Base-by-base conservation (phyloP, 1,139 yeast genomes). In the Arxiozyma slooffiae region DNA sequence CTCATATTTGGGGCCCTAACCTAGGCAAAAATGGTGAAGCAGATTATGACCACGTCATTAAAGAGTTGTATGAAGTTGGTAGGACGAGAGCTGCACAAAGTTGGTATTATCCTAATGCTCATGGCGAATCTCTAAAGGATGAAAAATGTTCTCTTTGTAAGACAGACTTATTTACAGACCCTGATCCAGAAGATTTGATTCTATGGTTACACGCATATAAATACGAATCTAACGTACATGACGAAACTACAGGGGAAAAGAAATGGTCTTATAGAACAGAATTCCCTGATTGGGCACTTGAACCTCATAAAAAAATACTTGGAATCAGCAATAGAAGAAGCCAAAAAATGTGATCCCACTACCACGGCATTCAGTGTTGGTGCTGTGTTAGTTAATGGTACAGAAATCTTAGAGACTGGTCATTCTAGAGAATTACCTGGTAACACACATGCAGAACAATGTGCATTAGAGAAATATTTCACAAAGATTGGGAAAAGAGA, bases 371-470 rank as follows among this genome's bases (percentile, higher is more conserved):
- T 85, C 64, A 83, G 92, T 55, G 98, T 94, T 7, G 99, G 99
- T 3, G 95, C 97, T 1, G 82, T 89, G 0, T 69, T 94, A 16
- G 95, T 84, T 0, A 71, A 77, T 52, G 78, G 81, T 48, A 86
- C 85, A 9, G 65, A 77, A 49, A 72, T 92, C 0, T 64, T 94
- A 18, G 75, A 85, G 9, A 82, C 88, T 0, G 99, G 99, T 0
- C 86, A 79, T 61, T 87, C 97, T 0, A 74, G 98, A 53, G 98
- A 94, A 64, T 70, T 92, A 3, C 87, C 85, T 18, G 98, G 98
- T 0, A 94, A 94, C 64, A 94, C 99, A 0, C 99, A 94, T 67
- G 98, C 98, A 1, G 99, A 94, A 63, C 97, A 94, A 63, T 85
- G 95, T 71, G 97, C 97, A 0, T 67, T 94, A 52, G 85, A 82